Base-by-base conservation (phyloP, 352 stramenopile species). In the Elongisporangium anandrum region DNA sequence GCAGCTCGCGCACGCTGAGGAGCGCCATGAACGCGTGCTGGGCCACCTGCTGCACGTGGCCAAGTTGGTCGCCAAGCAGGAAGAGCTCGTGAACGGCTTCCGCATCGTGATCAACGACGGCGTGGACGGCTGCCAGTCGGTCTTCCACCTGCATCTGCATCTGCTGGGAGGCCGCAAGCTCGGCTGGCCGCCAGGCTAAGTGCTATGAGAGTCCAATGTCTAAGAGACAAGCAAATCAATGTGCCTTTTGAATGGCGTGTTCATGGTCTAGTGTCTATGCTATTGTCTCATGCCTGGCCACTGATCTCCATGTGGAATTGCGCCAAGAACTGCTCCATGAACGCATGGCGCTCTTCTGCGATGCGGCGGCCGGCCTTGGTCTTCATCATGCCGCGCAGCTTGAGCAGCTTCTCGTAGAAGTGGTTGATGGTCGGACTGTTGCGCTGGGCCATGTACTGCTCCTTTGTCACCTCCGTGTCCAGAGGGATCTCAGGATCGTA, bases 101-200 rank as follows among this genome's bases (percentile, higher is more conserved):
- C 86, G 97, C 49, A 91, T 99, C 57, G 97, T 99, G 20, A 92
- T 99, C 52, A 99, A 99, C 67, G 97, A 99, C 69, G 97, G 97
- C 13, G 61, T 74, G 24, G 85, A 99, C 57, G 97, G 95, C n/a
- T 96, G 87, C 53, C 81, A 95, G 64, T 93, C 82, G 6, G 79
- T 93, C 8, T 92, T 89, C 64, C 94, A 98, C 57, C 64, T 98
- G 24, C 94, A 98, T 59, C 50, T 98, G 54, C 97, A 99, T 77
- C 70, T 99, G 56, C 81, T 99, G 3, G 96, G 96, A 38, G 97
- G 97, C 17, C 88, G 91, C 41, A 92, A 92, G 61, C 79, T 99
- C 38, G 87, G 82, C 19, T 99, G 95, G 96, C 95, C 95, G 26
- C 95, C 95, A 55, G 95, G 95, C 55, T 92, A 88, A 75, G 50